Evolutionary conservation across 345 rosid genomes (phyloP).

Genomic region (Dipteronia dyeriana): DNA sequence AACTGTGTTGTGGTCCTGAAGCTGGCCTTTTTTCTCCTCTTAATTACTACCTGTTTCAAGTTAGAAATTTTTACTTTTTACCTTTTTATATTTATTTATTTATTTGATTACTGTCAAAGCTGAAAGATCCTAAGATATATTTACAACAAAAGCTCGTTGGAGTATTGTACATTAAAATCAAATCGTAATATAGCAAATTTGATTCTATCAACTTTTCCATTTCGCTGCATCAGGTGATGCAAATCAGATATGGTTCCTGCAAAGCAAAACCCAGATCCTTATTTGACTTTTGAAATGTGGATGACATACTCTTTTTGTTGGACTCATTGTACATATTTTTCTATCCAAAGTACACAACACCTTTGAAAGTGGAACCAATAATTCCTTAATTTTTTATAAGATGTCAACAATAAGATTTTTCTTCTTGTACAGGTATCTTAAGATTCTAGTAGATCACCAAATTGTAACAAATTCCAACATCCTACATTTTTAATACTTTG

Average conservation of each 20-base stretch:
- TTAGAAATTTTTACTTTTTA: background rate
- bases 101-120: too few relatives aligned
- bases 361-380: conserved; percentile 15
- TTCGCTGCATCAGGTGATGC: background rate
- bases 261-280: conserved; percentile 2
- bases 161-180: background rate
- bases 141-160: too few relatives aligned
- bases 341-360: conserved; percentile 8
- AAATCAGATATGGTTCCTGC: conserved; percentile 10
- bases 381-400: background rate
- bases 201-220: background rate
- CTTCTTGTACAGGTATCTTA: background rate
- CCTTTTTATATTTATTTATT: too few relatives aligned
- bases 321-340: background rate
- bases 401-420: background rate
- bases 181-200: background rate
- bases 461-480: background rate
- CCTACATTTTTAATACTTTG: background rate
- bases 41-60: background rate
- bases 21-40: background rate
- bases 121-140: too few relatives aligned
- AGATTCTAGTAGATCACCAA: background rate
- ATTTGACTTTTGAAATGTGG: conserved; percentile 3
- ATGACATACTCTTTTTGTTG: background rate
- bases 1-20: background rate